Conservation (phyloP, 768 basidiomycete genomes). For the Termitomyces sp. region DNA sequence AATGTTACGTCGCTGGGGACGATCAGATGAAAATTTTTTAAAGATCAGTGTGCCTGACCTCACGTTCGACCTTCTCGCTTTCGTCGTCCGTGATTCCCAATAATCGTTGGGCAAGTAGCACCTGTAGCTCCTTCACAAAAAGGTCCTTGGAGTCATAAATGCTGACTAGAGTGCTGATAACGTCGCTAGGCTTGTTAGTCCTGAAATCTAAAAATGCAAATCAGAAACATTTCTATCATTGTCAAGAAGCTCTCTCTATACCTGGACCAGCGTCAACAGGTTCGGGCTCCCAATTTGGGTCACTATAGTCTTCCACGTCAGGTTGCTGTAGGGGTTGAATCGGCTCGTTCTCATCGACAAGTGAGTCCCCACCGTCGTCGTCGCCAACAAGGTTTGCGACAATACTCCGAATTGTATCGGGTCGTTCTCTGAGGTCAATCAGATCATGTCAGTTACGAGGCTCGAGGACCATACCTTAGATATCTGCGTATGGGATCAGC, state of each 20-base stretch:
- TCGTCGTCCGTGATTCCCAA: conserved; percentile 79
- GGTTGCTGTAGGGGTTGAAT: conserved; percentile 71
- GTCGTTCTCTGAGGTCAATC: conserved; percentile 57
- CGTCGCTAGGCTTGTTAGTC: conserved; percentile 86
- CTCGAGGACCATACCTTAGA: conserved; percentile 55
- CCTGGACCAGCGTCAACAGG: conserved; percentile 96
- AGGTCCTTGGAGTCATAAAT: conserved; percentile 98
- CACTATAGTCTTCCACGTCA: conserved; percentile 83
- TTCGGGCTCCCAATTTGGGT: conserved; percentile 95
- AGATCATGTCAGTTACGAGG: neutral
- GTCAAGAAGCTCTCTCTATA: conserved; percentile 30
- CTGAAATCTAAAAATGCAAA: conserved; percentile 66
- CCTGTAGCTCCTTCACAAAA: conserved; percentile 94
- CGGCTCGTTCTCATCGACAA: conserved; percentile 84
- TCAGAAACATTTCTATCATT: neutral
- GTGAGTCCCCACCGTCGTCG: conserved; percentile 73
- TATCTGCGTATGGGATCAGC: conserved; percentile 91
- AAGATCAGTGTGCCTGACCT: no score
- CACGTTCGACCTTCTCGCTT: conserved; percentile 73
- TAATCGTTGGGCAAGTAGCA: conserved; percentile 84
- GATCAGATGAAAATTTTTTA: no score
- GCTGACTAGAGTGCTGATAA: conserved; percentile 94
- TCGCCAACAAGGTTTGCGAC: conserved; percentile 90
- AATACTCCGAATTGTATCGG: conserved; percentile 93
- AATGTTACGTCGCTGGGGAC: conserved; percentile 76